Base-by-base conservation (phyloP, 1,284 basidiomycete species). In the Meripilus lineatus region DNA sequence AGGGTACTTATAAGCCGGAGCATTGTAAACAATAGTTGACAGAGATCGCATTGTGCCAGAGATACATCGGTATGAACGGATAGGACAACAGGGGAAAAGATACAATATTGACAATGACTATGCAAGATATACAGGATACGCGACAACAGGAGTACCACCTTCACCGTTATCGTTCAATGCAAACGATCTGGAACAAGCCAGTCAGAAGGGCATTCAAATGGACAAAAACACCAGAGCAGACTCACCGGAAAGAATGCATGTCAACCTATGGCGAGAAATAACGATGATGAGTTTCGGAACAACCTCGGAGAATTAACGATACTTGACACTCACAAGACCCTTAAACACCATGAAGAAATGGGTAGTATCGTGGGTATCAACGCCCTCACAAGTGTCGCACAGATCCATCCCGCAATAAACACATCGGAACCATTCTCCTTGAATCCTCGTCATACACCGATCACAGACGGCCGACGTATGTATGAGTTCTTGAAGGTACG, bases 291-390 rank as follows among this genome's bases (percentile, higher is more conserved):
- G n/a, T n/a, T n/a, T n/a, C n/a, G n/a, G n/a, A n/a, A 22, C 4
- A 21, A 42, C 14, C 11, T 59, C 74, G 61, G 50, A 90, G 88
- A 36, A 73, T 68, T 2, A 87, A 79, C n/a, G n/a, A n/a, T n/a
- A n/a, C n/a, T n/a, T n/a, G n/a, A n/a, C n/a, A n/a, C n/a, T n/a
- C n/a, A n/a, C n/a, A n/a, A n/a, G n/a, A n/a, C n/a, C n/a, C 64
- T 95, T 94, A 69, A 94, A 87, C 7, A 89, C 85, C 23, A 92
- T 70, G 64, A 93, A 94, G 32, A 89, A 69, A 58, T 94, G 91
- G 2, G 77, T 81, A 44, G 77, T 71, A 54, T 93, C 78, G 58
- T 94, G 91, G 33, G 84, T 84, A 52, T 89, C 88, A 23, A 88
- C 66, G 45, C 67, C 71, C 59, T 92, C 84, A 50, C 91, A 93